Evolutionary conservation across 2,329 filamentous ascomycete species (phyloP).

Genomic region (Aspergillus fischeri): DNA sequence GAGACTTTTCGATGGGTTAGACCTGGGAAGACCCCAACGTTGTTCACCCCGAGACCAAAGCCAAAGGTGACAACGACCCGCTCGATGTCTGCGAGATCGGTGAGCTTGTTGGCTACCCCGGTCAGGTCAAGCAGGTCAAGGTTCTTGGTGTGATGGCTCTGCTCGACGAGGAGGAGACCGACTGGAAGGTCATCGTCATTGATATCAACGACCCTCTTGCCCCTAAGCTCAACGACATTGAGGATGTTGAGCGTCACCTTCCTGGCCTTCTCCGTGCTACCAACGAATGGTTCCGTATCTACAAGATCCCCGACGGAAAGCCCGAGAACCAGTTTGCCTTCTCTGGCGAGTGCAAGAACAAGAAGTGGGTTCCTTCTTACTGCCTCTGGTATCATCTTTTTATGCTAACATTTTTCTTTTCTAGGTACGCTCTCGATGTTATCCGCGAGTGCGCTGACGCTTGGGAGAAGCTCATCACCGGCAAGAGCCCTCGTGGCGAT

Average conservation of each 20-base stretch:
- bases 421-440: conserved; percentile 86
- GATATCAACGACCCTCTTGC: conserved; percentile 97
- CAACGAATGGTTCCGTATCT: conserved; percentile 99
- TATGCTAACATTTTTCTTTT: conserved; percentile 13
- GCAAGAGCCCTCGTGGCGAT: conserved; percentile 74
- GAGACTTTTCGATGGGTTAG: conserved; percentile 42
- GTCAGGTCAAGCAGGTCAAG: conserved; percentile 99
- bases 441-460: conserved; percentile 94
- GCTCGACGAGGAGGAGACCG: conserved; percentile 98
- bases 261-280: conserved; percentile 94
- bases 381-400: neutral
- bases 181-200: conserved; percentile 99
- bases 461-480: conserved; percentile 92
- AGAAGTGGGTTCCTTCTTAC: conserved; percentile 59
- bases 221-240: conserved; percentile 93
- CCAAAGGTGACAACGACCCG: conserved; percentile 98
- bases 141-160: conserved; percentile 98
- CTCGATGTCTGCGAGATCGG: conserved; percentile 99
- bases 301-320: conserved; percentile 99
- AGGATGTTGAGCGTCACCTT: conserved; percentile 98
- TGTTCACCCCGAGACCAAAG: conserved; percentile 97
- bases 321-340: conserved; percentile 99
- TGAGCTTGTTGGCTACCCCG: conserved; percentile 91
- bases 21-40: conserved; percentile 99
- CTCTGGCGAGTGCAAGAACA: conserved; percentile 99